phyloP scores from a whole-genome alignment of 495 filamentous ascomycete species.

The Geoglossum glabrum region DNA sequence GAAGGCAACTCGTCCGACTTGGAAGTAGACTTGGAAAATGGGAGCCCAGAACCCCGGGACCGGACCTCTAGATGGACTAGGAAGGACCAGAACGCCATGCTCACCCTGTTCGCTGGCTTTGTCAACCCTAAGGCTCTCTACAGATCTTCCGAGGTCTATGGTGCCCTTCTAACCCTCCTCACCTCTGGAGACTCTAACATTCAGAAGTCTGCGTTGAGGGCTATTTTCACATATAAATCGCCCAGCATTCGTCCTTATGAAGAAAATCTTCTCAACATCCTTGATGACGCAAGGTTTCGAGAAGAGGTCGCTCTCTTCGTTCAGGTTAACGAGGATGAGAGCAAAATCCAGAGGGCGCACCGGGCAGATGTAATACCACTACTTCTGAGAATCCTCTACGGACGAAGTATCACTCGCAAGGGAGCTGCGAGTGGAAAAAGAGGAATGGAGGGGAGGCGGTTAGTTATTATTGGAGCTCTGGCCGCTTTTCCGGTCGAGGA shows the following conservation, averaged over 20 bases:
- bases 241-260: conserved; percentile 55
- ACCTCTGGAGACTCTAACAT: conserved; percentile 76
- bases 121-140: conserved; percentile 67
- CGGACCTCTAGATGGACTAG: conserved; percentile 28
- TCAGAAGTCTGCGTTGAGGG: conserved; percentile 66
- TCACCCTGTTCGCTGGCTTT: conserved; percentile 69
- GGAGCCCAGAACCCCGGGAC: background rate
- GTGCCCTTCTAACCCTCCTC: conserved; percentile 48
- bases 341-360: conserved; percentile 53
- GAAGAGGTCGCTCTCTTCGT: conserved; percentile 80
- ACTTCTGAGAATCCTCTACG: conserved; percentile 73
- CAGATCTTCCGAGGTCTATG: conserved; percentile 55
- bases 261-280: conserved; percentile 67
- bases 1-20: conserved; percentile 12
- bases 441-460: conserved; percentile 44
- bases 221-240: conserved; percentile 74
- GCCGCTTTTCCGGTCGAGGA: conserved; percentile 41
- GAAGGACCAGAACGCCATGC: conserved; percentile 61
- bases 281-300: conserved; percentile 80
- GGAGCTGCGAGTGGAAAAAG: conserved; percentile 40
- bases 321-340: conserved; percentile 46
- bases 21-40: conserved; percentile 14
- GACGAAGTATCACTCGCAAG: conserved; percentile 64
- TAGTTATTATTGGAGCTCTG: conserved; percentile 39
- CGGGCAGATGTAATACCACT: conserved; percentile 56